A percentile compares a stretch with the other conserved stretches of the same genome.
phyloP scores from a whole-genome alignment of 78 protist genomes.

The Cavenderia fasciculata region DNA sequence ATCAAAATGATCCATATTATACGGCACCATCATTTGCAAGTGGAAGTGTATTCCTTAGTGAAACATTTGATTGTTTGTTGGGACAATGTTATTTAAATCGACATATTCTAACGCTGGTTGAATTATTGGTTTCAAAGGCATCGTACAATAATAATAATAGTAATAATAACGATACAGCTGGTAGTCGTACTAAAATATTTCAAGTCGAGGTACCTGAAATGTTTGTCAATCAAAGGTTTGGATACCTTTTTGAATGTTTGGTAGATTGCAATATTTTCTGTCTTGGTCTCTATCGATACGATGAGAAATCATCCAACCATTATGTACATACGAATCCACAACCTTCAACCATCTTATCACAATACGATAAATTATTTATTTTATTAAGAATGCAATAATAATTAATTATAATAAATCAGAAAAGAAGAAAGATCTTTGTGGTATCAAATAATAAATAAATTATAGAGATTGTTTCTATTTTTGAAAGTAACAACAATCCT shows the following conservation, averaged over 20 bases:
- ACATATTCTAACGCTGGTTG: constrained; percentile 12
- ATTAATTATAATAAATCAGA: too few relatives aligned
- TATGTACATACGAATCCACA: constrained; percentile 61
- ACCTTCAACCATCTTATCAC: constrained; percentile 35
- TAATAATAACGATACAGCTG: background rate
- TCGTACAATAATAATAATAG: too few relatives aligned
- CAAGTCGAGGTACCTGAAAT: constrained; percentile 43
- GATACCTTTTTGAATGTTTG: constrained; percentile 41
- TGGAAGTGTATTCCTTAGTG: constrained; percentile 54
- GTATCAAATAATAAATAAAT: too few relatives aligned
- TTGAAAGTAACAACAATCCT: too few relatives aligned
- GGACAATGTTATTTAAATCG: constrained; percentile 71
- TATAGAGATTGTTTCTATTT: too few relatives aligned
- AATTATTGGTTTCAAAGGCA: constrained; percentile 26
- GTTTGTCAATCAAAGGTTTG: constrained; percentile 51
- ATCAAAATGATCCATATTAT: constrained; percentile 48
- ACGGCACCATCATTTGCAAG: constrained; percentile 45
- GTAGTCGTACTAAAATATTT: background rate
- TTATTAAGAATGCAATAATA: constrained; percentile 22
- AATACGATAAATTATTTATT: constrained; percentile 39
- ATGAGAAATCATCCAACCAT: background rate
- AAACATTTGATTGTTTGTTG: constrained; percentile 47
- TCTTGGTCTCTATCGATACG: constrained; percentile 14
- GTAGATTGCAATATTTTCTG: constrained; percentile 41
- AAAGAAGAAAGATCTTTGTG: too few relatives aligned